A percentile compares a stretch with the other conserved stretches of the same genome.
phyloP scores from a whole-genome alignment of 75 land plant genomes.

The Picea sitchensis region DNA sequence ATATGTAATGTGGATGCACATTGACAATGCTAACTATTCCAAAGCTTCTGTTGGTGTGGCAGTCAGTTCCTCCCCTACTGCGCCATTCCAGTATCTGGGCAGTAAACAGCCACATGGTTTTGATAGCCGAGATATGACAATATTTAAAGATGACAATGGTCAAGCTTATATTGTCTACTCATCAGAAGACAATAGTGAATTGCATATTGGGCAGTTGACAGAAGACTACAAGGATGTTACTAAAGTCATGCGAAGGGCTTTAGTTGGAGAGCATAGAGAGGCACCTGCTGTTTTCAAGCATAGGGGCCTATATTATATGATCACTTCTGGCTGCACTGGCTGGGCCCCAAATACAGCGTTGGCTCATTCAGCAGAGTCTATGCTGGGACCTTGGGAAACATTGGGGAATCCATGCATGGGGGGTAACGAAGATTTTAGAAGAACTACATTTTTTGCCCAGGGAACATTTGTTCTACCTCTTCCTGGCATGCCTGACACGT shows the following conservation, averaged over 20 bases:
- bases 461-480: constrained; percentile 91
- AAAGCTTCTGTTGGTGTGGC: constrained; percentile 95
- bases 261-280: constrained; percentile 85
- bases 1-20: constrained; percentile 99
- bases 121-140: constrained; percentile 96
- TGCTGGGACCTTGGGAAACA: constrained; percentile 97
- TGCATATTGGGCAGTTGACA: constrained; percentile 78
- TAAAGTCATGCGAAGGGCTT: constrained; percentile 42
- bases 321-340: constrained; percentile 97
- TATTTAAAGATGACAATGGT: constrained; percentile 93
- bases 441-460: constrained; percentile 85
- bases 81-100: constrained; percentile 86
- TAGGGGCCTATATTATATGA: constrained; percentile 82
- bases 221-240: constrained; percentile 78
- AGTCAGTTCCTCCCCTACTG: constrained; percentile 73
- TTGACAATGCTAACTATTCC: constrained; percentile 93
- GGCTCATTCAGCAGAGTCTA: constrained; percentile 94
- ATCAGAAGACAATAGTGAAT: constrained; percentile 84
- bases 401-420: constrained; percentile 95
- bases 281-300: constrained; percentile 95
- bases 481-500: constrained; percentile 64
- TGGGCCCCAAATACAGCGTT: constrained; percentile 96
- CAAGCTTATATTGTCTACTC: constrained; percentile 88
- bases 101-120: constrained; percentile 87
- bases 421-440: constrained; percentile 63